Conservation (phyloP, 805 yeast genomes). For the Pichia thaimueangensis region DNA sequence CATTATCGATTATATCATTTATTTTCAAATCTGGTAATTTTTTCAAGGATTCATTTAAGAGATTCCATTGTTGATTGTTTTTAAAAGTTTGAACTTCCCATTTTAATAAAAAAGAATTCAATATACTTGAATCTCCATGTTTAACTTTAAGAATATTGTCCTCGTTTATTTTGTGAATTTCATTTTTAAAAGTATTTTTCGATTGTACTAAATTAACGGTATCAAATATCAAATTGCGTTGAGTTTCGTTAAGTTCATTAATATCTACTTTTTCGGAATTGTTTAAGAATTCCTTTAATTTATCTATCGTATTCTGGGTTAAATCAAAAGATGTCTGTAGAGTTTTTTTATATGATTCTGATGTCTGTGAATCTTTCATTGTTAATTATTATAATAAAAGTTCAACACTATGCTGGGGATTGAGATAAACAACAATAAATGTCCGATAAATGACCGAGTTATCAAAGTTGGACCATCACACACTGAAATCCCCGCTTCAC, state of each 20-base stretch:
- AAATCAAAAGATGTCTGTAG: constrained; percentile 19
- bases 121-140: constrained; percentile 5
- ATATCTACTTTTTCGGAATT: constrained; percentile 4
- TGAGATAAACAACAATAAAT: too few species aligned
- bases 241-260: constrained; percentile 14
- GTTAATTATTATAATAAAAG: too few species aligned
- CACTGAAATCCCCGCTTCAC: too few species aligned
- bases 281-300: constrained; percentile 2
- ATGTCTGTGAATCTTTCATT: constrained; percentile 4
- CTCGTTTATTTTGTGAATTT: constrained; percentile 14
- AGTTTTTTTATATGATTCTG: constrained; percentile 1
- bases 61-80: constrained; percentile 14
- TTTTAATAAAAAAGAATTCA: constrained; percentile 10
- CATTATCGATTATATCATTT: constrained; percentile 5
- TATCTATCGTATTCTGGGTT: constrained; percentile 11
- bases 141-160: constrained; percentile 11
- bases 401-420: too few species aligned
- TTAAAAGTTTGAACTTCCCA: constrained; percentile 15
- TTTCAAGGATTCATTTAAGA: constrained; percentile 14
- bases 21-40: constrained; percentile 20
- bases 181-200: constrained; percentile 20
- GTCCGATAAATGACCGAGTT: too few species aligned
- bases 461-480: too few species aligned
- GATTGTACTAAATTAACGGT: constrained; percentile 14
- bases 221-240: constrained; percentile 18